Conservation (phyloP, 176 grass and related monocot species). For the Oryza meyeriana region DNA sequence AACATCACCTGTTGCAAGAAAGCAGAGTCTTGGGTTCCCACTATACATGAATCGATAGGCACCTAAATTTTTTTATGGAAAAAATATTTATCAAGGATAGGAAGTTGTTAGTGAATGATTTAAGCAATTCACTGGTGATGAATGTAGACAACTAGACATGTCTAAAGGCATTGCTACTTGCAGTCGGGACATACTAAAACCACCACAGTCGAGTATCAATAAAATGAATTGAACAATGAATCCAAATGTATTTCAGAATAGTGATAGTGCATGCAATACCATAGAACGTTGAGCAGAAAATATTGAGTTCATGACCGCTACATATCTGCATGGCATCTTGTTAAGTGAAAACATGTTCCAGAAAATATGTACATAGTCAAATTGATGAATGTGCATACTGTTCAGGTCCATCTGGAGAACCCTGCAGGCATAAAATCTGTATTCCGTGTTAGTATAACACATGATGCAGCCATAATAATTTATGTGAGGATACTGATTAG, state of each 20-base stretch:
- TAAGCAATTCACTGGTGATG: not conserved
- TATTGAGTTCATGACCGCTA: conserved; percentile 98
- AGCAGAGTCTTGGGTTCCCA: conserved; percentile 87
- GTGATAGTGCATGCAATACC: conserved; percentile 42
- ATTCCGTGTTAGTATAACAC: conserved; percentile 31
- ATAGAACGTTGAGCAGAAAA: conserved; percentile 91
- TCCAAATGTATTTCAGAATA: not conserved
- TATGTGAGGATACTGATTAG: conserved; percentile 4
- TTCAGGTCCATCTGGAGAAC: conserved; percentile 96
- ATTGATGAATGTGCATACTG: conserved; percentile 54
- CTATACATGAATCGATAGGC: conserved; percentile 93
- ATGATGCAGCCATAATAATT: conserved; percentile 30
- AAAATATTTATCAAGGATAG: not conserved
- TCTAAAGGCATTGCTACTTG: not conserved
- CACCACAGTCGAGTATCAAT: not conserved
- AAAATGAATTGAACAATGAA: not conserved
- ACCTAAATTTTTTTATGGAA: conserved; percentile 47
- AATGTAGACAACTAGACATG: not conserved
- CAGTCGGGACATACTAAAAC: conserved; percentile 3
- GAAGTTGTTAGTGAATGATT: not conserved
- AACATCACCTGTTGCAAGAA: conserved; percentile 84
- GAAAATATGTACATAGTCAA: not conserved
- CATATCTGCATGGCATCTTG: conserved; percentile 65
- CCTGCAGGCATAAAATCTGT: conserved; percentile 95
- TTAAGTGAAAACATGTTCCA: conserved; percentile 22